These are phyloP conservation scores for Primulina tabacum DNA, from an alignment of 257 asterid genomes.

Conservation along the genomic window DNA sequence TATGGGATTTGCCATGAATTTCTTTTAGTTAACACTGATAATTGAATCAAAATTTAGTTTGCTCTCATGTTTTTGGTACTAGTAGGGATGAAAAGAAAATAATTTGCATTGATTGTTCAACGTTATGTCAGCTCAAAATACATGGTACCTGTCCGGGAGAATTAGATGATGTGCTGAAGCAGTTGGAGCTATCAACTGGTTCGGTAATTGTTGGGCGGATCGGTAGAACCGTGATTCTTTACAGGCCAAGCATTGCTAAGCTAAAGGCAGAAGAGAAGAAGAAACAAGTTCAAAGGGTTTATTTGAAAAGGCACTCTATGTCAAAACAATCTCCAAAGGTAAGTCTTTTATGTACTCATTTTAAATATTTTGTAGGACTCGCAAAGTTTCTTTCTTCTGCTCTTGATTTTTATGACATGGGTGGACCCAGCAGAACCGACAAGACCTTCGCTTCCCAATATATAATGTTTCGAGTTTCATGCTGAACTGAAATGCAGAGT, in stretches of 20 bases:
- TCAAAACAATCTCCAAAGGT: constrained; percentile 44
- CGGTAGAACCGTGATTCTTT: constrained; percentile 88
- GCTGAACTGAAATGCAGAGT: constrained; percentile 38
- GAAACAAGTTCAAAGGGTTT: constrained; percentile 40
- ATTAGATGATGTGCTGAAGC: constrained; percentile 65
- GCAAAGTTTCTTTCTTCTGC: neutral
- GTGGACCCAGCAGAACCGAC: neutral
- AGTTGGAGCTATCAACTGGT: constrained; percentile 68
- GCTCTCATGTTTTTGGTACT: neutral
- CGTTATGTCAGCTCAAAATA: constrained; percentile 57
- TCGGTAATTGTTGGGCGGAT: constrained; percentile 67
- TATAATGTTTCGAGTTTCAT: neutral
- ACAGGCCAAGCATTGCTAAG: constrained; percentile 82
- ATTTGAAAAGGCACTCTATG: constrained; percentile 34
- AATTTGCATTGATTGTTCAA: neutral
- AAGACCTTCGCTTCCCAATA: neutral
- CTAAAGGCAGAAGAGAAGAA: constrained; percentile 78
- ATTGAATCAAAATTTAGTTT: neutral
- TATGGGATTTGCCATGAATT: neutral
- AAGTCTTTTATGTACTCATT: neutral
- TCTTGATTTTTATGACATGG: neutral
- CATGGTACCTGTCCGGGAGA: constrained; percentile 78
- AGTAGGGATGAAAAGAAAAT: neutral
- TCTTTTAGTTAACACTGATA: neutral
- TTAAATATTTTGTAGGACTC: neutral